Evolutionary conservation across 169 alveolate genomes (phyloP).

Genomic region (Neospora caninum): DNA sequence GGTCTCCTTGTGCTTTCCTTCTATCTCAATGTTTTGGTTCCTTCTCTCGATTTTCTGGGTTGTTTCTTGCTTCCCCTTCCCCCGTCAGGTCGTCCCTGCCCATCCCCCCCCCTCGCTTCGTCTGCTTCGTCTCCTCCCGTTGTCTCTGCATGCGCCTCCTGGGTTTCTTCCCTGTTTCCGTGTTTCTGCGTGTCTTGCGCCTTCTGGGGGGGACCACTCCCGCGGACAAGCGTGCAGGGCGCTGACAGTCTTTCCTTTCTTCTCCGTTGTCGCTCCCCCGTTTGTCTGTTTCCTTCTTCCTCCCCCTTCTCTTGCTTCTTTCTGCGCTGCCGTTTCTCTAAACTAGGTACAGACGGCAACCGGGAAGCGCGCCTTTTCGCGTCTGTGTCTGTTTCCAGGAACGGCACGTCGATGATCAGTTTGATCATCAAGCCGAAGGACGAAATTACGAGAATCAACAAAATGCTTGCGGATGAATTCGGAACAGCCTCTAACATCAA

Average conservation of each 20-base stretch:
- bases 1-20: too few species aligned
- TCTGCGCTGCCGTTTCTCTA: conserved; percentile 9
- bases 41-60: too few species aligned
- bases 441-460: conserved; percentile 92
- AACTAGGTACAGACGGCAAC: conserved; percentile 22
- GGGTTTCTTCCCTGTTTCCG: too few species aligned
- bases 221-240: too few species aligned
- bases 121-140: background rate
- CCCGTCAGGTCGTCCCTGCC: too few species aligned
- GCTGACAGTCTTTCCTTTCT: too few species aligned
- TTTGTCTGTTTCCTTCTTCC: conserved; percentile 30
- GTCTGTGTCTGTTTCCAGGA: conserved; percentile 63
- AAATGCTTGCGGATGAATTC: conserved; percentile 94
- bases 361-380: background rate
- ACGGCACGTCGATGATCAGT: conserved; percentile 98
- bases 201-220: too few species aligned
- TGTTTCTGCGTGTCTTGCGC: too few species aligned
- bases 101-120: too few species aligned
- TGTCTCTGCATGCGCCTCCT: too few species aligned
- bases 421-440: conserved; percentile 96
- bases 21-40: too few species aligned
- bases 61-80: too few species aligned
- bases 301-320: conserved; percentile 39
- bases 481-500: conserved; percentile 98
- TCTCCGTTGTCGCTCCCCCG: background rate